Base-by-base conservation (phyloP, 148 eudicot species). In the Nepenthes gracilis region DNA sequence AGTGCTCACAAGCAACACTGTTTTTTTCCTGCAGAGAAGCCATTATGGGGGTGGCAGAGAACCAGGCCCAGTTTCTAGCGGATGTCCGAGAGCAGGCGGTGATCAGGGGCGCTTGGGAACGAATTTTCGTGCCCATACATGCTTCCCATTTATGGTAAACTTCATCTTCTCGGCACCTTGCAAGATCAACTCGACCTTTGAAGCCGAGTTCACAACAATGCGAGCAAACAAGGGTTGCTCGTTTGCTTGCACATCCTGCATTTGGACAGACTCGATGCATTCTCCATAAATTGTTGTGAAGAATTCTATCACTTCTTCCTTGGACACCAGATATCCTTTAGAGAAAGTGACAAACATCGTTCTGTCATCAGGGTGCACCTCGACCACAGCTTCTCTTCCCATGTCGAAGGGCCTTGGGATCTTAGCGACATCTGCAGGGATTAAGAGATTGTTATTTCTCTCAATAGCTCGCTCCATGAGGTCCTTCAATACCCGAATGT, bases 61-160 rank as follows among this genome's bases (percentile, higher is more conserved):
- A 45, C 48, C 11, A 45, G 11, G 48, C 11, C 6, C 48, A 45
- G 6, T 45, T 11, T 0, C 48, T 45, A 45, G 11, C 55, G 75
- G 59, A 6, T 45, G 48, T 5, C 6, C 48, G 6, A 11, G 8
- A 45, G 48, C 48, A 45, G 48, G 6, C 48, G 48, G 48, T 6
- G 11, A 45, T 11, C 48, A 0, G 0, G 48, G 48, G 48, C 48
- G 48, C 11, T 45, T 45, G 48, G 48, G 11, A 45, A 45, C 48
- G 11, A 45, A 79, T 59, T 79, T 79, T 10, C 75, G 64, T 0
- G 72, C 83, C 83, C 83, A 79, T 4, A 79, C 65, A 70, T 70
- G 70, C 38, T 72, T 79, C 6, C 70, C 77, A 56, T 56, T 75
- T 35, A 79, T 72, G 35, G 43, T 59, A 43, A 75, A 72, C 47